Conservation (phyloP, 345 rosid species). For the Brassica cretica region DNA sequence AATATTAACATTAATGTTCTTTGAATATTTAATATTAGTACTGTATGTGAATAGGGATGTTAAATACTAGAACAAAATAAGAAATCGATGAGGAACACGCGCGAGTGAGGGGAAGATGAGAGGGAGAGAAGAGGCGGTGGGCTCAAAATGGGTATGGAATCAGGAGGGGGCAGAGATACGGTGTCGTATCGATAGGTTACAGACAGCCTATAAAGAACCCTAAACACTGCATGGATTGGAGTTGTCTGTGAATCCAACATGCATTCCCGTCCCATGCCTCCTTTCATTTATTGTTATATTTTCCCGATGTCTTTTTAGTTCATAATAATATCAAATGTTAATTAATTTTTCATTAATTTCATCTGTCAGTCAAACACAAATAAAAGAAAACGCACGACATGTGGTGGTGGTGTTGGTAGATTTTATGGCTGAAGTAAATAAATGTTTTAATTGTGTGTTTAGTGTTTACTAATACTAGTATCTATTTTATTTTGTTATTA, state of each 20-base stretch:
- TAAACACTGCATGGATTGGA: slow-evolving; percentile 43
- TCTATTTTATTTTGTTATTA: background rate
- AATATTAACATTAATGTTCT: background rate
- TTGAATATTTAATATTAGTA: background rate
- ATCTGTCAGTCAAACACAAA: slow-evolving; percentile 33
- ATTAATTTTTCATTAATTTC: slow-evolving; percentile 22
- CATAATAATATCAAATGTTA: background rate
- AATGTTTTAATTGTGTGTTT: background rate
- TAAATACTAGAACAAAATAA: background rate
- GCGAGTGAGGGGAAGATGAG: background rate
- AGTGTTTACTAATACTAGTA: background rate
- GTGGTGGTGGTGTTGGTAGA: slow-evolving; percentile 13
- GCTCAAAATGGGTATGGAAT: slow-evolving; percentile 41
- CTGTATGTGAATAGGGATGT: background rate
- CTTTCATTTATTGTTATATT: slow-evolving; percentile 36
- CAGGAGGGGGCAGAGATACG: slow-evolving; percentile 39
- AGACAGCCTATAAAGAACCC: slow-evolving; percentile 23
- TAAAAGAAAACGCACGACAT: slow-evolving; percentile 31
- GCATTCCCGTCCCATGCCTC: slow-evolving; percentile 32
- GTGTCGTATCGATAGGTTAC: slow-evolving; percentile 40
- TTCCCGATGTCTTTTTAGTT: slow-evolving; percentile 24
- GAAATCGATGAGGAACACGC: background rate
- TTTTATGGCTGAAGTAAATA: slow-evolving; percentile 10
- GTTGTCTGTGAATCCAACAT: slow-evolving; percentile 40
- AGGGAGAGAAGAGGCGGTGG: slow-evolving; percentile 32